These are phyloP conservation scores for Xylariaceae sp. DNA, from an alignment of 2,329 filamentous ascomycete genomes.

Conservation along the genomic window DNA sequence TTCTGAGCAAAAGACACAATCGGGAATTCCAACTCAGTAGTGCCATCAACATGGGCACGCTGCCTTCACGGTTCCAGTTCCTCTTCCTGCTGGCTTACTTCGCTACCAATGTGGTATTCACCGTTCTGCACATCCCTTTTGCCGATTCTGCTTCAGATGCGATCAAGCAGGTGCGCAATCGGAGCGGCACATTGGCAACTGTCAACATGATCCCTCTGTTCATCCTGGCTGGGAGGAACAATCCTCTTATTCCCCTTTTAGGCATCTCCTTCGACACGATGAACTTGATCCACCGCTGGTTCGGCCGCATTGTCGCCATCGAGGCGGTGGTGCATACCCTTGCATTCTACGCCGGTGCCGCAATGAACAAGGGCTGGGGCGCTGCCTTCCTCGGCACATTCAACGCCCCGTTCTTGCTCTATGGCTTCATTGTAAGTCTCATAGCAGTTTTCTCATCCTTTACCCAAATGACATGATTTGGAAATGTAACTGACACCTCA, in stretches of 20 bases:
- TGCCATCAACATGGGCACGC: conserved; percentile 66
- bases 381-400: conserved; percentile 33
- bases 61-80: conserved; percentile 74
- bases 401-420: conserved; percentile 46
- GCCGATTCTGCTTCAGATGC: conserved; percentile 39
- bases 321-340: conserved; percentile 63
- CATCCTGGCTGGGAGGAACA: conserved; percentile 69
- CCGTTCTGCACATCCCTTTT: conserved; percentile 61
- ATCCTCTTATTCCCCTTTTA: conserved; percentile 66
- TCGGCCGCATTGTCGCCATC: conserved; percentile 68
- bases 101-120: conserved; percentile 72
- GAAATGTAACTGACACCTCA: conserved; percentile 8
- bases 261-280: conserved; percentile 77
- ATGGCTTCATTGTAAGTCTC: conserved; percentile 56
- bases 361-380: conserved; percentile 43
- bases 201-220: conserved; percentile 77
- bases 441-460: no score
- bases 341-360: conserved; percentile 48
- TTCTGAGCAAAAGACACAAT: conserved; percentile 72
- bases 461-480: no score
- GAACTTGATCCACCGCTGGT: conserved; percentile 76
- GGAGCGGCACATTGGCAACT: conserved; percentile 63
- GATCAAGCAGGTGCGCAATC: conserved; percentile 54
- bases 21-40: conserved; percentile 63
- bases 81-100: conserved; percentile 63